Evolutionary conservation across 805 yeast genomes (phyloP), one percentile per base, ranked within the genome.

Genomic region (Candida sphagnicola): DNA sequence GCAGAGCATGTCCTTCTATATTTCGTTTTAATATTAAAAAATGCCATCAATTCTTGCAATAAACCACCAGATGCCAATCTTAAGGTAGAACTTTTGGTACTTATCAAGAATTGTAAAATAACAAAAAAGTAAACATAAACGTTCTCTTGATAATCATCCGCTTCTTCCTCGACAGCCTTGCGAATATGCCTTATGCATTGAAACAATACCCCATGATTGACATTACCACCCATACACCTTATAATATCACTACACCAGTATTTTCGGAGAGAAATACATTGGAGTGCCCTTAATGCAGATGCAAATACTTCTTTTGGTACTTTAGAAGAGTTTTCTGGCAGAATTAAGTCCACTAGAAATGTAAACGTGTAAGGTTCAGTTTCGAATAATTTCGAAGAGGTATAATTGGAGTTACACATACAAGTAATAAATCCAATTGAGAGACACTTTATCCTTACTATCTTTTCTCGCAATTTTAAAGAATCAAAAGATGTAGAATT

Each of bases 191-290:
- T 74, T 19, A 89, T 56, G 21, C 82, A 74, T 51, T 85, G 89
- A 62, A 84, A 85, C 28, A 90, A 53, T 10, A 80, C 62, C 1
- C 97, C 97, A 59, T 90, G 96, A 43, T 81, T 79, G 28, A 90
- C 88, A 55, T 87, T 87, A 8, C 93, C 96, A 15, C 93, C 87
- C 46, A 89, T 58, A 10, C 85, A 80, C 41, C 88, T 72, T 38
- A 89, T 70, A 16, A 90, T 70, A 47, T 89, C 96, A 35, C 82
- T 70, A 13, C 90, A 82, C 77, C 89, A 83, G 3, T 73, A 72
- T 34, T 78, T 78, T 50, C 78, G 80, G 15, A 74, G 65, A 1
- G 95, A 74, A 23, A 87, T 77, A 44, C 81, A 76, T 44, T 84
- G 85, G 37, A 90, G 66, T 0, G 90, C 75, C 43, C 78, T 76